These are phyloP conservation scores for Colletotrichum chrysophilum DNA, from an alignment of 2,329 filamentous ascomycete genomes.

Conservation along the genomic window DNA sequence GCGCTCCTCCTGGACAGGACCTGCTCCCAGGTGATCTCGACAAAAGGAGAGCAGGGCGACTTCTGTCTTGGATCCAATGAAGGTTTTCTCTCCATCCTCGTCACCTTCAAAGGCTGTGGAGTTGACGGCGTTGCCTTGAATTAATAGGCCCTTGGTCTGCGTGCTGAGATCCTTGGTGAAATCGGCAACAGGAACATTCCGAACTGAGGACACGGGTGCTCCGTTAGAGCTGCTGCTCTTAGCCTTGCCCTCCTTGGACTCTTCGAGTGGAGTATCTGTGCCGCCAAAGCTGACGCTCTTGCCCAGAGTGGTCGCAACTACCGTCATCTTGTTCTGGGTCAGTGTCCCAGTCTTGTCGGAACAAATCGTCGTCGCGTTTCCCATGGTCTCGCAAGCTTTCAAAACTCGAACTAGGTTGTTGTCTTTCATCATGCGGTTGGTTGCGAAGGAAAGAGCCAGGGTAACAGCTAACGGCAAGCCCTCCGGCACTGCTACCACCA, in stretches of 20 bases:
- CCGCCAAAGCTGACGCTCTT: slow-evolving; percentile 35
- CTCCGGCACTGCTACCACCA: slow-evolving; percentile 74
- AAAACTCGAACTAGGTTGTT: slow-evolving; percentile 74
- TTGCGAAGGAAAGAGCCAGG: slow-evolving; percentile 70
- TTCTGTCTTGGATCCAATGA: slow-evolving; percentile 80
- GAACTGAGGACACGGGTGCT: not conserved
- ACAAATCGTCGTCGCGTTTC: slow-evolving; percentile 77
- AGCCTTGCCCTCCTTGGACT: slow-evolving; percentile 28
- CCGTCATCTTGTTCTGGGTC: slow-evolving; percentile 69
- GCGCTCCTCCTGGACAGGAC: slow-evolving; percentile 63
- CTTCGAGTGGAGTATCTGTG: slow-evolving; percentile 30
- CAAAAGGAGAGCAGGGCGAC: slow-evolving; percentile 76
- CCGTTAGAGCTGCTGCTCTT: slow-evolving; percentile 26
- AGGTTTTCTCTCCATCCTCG: slow-evolving; percentile 60
- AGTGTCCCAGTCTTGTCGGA: slow-evolving; percentile 41
- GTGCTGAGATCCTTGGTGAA: slow-evolving; percentile 18
- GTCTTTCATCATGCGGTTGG: slow-evolving; percentile 71
- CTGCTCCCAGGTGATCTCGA: slow-evolving; percentile 69
- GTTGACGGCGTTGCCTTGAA: slow-evolving; percentile 70
- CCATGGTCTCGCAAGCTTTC: slow-evolving; percentile 74
- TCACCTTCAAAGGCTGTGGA: slow-evolving; percentile 74
- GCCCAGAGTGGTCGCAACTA: slow-evolving; percentile 74
- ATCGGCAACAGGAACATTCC: not conserved
- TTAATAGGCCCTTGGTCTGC: slow-evolving; percentile 42
- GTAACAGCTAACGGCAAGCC: slow-evolving; percentile 72